Conservation (phyloP, 2,329 filamentous ascomycete species). For the Alternaria triticimaculans region DNA sequence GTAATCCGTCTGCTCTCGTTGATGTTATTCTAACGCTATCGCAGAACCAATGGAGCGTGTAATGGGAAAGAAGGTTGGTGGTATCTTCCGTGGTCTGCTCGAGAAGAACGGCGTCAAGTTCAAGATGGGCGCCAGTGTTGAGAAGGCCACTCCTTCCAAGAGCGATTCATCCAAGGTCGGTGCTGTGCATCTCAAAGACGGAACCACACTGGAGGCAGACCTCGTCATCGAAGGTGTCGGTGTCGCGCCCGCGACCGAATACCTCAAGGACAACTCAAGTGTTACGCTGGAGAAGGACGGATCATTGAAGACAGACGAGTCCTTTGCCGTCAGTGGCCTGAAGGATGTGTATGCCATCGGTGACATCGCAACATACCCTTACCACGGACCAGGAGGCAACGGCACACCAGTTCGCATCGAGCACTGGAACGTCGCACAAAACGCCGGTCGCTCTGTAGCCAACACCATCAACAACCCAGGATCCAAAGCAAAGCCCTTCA, state of each 20-base stretch:
- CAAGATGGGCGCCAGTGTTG: constrained; percentile 78
- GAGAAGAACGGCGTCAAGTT: constrained; percentile 92
- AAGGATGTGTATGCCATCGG: constrained; percentile 90
- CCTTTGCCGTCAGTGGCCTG: constrained; percentile 76
- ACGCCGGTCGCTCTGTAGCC: constrained; percentile 82
- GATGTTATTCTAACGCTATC: constrained; percentile 14
- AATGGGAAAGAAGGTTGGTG: constrained; percentile 81
- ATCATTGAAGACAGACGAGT: constrained; percentile 81
- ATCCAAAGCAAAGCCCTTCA: constrained; percentile 72
- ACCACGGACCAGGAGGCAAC: constrained; percentile 84
- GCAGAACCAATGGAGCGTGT: constrained; percentile 80
- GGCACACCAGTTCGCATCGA: constrained; percentile 82
- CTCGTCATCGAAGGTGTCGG: constrained; percentile 91
- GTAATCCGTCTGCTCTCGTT: background rate
- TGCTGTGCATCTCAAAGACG: constrained; percentile 82
- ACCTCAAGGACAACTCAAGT: constrained; percentile 73
- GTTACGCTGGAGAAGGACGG: constrained; percentile 81
- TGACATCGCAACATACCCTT: constrained; percentile 94
- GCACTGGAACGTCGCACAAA: constrained; percentile 98
- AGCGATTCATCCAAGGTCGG: constrained; percentile 76
- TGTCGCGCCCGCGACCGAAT: constrained; percentile 84
- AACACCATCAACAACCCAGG: constrained; percentile 74
- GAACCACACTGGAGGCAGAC: constrained; percentile 82
- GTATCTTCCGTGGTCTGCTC: constrained; percentile 77
- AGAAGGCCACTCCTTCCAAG: constrained; percentile 77